Base-by-base conservation (phyloP, 179 eudicot genomes). In the Carnegiea gigantea region DNA sequence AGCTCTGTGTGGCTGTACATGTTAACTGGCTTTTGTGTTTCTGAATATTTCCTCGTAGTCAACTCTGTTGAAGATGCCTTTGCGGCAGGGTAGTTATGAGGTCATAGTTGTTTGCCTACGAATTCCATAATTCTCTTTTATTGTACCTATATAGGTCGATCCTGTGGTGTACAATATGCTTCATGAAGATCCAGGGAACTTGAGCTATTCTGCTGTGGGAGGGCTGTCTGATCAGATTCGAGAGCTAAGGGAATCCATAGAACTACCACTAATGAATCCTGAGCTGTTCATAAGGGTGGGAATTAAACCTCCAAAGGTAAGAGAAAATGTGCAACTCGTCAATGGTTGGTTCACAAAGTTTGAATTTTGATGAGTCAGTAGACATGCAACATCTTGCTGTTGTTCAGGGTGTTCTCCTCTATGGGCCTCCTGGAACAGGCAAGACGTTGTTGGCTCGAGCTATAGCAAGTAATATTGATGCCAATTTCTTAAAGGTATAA, bases 351-450 rank as follows among this genome's bases (percentile, higher is more conserved):
- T 67, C 26, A 60, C 4, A 54, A 17, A 23, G 11, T n/a, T 7
- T 23, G 68, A 62, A n/a, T 9, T 62, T 62, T 62, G 28, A 21
- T n/a, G 28, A 60, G 17, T 2, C 10, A 33, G 6, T 24, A 24
- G 14, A n/a, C 62, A 1, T 65, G 67, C 36, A 10, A 68, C 26
- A 54, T 79, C 15, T 23, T 26, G 26, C 9, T 72, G 23, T 60
- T 49, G 49, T 24, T 81, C 79, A 95, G 98, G 98, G 99, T 84
- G 99, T 97, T 88, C 99, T 97, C 82, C 98, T 97, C 15, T 97
- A 97, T 86, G 99, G 99, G 18, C 98, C 99, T 80, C 99, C 98
- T 82, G 98, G 99, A 54, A 97, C 99, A 21, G 99, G 98, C 77
- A 97, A 97, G 89, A 97, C 98, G 44, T 67, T 97, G 88, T 86